Base-by-base conservation (phyloP, 352 stramenopile species). In the Phytopythium delawarense region DNA sequence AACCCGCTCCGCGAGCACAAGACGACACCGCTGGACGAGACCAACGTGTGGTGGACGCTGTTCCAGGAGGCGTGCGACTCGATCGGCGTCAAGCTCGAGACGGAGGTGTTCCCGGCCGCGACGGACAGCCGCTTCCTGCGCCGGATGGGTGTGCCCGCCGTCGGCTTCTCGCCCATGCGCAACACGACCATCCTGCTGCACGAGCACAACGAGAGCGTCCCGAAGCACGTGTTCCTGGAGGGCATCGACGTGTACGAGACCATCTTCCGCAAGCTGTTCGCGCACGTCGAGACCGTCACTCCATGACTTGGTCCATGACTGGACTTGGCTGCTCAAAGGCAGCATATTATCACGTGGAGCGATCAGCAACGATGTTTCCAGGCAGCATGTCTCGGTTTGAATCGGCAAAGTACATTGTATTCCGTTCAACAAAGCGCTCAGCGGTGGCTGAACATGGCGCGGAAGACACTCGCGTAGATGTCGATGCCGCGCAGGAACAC, bases 201-300 rank as follows among this genome's bases (percentile, higher is more conserved):
- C 71, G 95, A 98, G 76, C 93, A 98, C 82, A 97, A 99, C 74
- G 94, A 99, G 73, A 91, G 92, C 59, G 69, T 99, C 35, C 84
- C 97, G 62, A 84, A 98, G 72, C 77, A 84, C 55, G 90, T 85
- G 4, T 98, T 98, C 67, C 64, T 98, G 39, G 78, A 97, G 52
- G 96, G 96, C 30, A 96, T 98, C 65, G 75, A 84, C 45, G 84
- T 98, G 32, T 98, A 83, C 69, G 73, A 75, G 51, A 67, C 65
- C n/a, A 58, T 88, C 11, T 90, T 90, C 54, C 66, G 65, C 12
- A 67, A 71, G 46, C 65, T 90, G 56, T 84, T 90, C 40, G 52
- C 70, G 25, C 65, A 79, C 34, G 50, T 25, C 30, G 45, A 65
- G 37, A 39, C 34, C 34, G 34, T 39, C 34, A 39, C 7, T 39